phyloP scores from a whole-genome alignment of 2,329 filamentous ascomycete genomes.

The Trichoderma sp. region DNA sequence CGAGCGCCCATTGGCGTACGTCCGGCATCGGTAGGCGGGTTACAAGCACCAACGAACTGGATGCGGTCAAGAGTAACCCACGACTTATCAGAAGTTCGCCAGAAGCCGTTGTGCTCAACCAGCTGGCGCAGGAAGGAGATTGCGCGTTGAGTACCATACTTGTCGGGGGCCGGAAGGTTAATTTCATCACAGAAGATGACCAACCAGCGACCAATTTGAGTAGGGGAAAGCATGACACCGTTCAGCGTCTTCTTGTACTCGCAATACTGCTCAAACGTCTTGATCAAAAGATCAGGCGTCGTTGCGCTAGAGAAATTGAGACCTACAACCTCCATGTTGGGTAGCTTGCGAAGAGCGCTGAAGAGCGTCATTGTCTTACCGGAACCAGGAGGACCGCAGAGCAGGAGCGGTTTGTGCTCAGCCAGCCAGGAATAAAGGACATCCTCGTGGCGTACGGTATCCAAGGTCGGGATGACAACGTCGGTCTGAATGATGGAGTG shows the following conservation, averaged over 20 bases:
- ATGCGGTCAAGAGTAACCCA: conserved; percentile 98
- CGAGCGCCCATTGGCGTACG: conserved; percentile 90
- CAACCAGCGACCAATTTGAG: conserved; percentile 94
- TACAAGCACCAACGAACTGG: conserved; percentile 98
- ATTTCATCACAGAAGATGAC: conserved; percentile 99
- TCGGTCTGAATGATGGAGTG: conserved; percentile 98
- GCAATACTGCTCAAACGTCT: conserved; percentile 99
- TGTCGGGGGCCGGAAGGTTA: conserved; percentile 95
- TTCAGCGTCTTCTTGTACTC: conserved; percentile 99
- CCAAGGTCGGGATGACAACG: conserved; percentile 94
- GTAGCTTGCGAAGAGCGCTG: conserved; percentile 91
- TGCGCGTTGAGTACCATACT: conserved; percentile 93
- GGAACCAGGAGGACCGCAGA: conserved; percentile 95
- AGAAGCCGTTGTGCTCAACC: conserved; percentile 98
- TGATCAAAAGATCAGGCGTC: conserved; percentile 94
- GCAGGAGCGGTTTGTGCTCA: conserved; percentile 92
- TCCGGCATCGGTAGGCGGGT: conserved; percentile 94
- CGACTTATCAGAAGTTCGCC: conserved; percentile 93
- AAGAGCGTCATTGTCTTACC: conserved; percentile 99
- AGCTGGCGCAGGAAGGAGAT: conserved; percentile 97
- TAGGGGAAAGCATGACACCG: conserved; percentile 91
- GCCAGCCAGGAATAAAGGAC: conserved; percentile 99
- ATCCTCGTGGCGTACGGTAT: conserved; percentile 96
- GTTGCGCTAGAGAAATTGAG: conserved; percentile 99
- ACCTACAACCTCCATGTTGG: conserved; percentile 98